Evolutionary conservation across 2,329 filamentous ascomycete genomes (phyloP), one percentile per base, ranked within the genome.

Genomic region (Didymella lethalis): DNA sequence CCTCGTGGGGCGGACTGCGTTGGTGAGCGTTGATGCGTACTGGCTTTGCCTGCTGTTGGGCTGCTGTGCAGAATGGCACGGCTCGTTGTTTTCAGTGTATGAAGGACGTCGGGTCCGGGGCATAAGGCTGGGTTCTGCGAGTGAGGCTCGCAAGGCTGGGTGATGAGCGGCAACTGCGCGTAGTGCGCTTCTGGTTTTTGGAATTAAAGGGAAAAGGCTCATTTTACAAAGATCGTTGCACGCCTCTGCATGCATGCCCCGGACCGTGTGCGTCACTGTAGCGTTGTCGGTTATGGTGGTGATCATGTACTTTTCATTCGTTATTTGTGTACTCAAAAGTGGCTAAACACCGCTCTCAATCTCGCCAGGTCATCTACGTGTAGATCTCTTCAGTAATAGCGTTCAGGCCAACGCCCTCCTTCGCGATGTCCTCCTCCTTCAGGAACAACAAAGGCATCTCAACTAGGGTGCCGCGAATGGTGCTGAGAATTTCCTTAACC

Each of bases 381-480:
- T 83, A 83, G 18, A 83, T 68, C 57, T 80, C 79, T 71, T 82
- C 80, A 1, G 81, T 82, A 57, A 82, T 74, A 23, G 78, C 76
- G 67, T 83, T 83, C 63, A 83, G 63, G 23, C 85, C 83, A 69
- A 96, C 69, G 0, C 93, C 92, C 67, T 92, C 86, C 82, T 93
- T 89, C 4, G 93, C 94, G 75, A 97, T 88, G 75, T 97, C 93
- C 69, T 92, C 86, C 32, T 93, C 90, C 69, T 90, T 89, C 75
- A 97, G 80, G 81, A 97, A 97, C 65, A 92, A 82, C 67, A 97
- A 81, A 28, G 93, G 92, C 93, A 97, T 97, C 82, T 97, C 91
- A 7, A 97, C 81, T 48, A 83, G 64, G 18, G 75, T 82, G n/a
- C 80, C 80, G 44, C 89, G 87, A 7, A 93, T 91, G 28, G 68